phyloP scores from a whole-genome alignment of 2,329 filamentous ascomycete genomes.

The Sodiomyces alkalinus region DNA sequence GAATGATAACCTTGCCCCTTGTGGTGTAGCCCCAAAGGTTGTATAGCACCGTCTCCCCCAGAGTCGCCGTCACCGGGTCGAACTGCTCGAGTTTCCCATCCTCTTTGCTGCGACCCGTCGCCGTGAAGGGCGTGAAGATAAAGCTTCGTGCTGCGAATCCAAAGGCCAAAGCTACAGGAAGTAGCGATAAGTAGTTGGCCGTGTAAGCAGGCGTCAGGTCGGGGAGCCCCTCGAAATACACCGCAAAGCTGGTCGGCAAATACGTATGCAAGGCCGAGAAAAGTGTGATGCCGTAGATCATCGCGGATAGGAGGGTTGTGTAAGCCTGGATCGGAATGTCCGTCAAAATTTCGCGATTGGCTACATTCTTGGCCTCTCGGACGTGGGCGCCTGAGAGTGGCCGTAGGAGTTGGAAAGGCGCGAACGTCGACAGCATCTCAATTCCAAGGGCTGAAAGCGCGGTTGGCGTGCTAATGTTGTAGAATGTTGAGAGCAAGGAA shows the following conservation, averaged over 20 bases:
- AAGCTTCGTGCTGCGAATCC: conserved; percentile 61
- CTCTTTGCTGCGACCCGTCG: conserved; percentile 30
- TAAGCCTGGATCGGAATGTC: conserved; percentile 48
- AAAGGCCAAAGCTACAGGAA: conserved; percentile 41
- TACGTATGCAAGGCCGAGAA: conserved; percentile 54
- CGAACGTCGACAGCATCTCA: conserved; percentile 50
- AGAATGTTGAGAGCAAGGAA: conserved; percentile 66
- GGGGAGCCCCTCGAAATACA: conserved; percentile 58
- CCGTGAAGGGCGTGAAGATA: conserved; percentile 57
- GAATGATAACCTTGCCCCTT: conserved; percentile 47
- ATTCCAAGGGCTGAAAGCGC: conserved; percentile 47
- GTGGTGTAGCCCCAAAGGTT: conserved; percentile 57
- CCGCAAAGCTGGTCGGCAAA: conserved; percentile 56
- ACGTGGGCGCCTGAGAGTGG: conserved; percentile 49
- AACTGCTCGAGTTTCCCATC: conserved; percentile 38
- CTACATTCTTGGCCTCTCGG: conserved; percentile 28
- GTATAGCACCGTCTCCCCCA: conserved; percentile 55
- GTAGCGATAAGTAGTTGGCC: conserved; percentile 42
- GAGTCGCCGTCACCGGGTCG: conserved; percentile 46
- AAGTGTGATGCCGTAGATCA: conserved; percentile 61
- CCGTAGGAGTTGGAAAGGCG: conserved; percentile 65
- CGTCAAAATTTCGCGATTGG: conserved; percentile 48
- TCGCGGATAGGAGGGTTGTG: conserved; percentile 52
- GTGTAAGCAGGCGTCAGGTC: conserved; percentile 54
- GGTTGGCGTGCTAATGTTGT: conserved; percentile 48